A percentile compares a stretch with the other conserved stretches of the same genome.
Evolutionary conservation across 2,329 filamentous ascomycete genomes (phyloP).

Genomic region (Apiospora sp.): DNA sequence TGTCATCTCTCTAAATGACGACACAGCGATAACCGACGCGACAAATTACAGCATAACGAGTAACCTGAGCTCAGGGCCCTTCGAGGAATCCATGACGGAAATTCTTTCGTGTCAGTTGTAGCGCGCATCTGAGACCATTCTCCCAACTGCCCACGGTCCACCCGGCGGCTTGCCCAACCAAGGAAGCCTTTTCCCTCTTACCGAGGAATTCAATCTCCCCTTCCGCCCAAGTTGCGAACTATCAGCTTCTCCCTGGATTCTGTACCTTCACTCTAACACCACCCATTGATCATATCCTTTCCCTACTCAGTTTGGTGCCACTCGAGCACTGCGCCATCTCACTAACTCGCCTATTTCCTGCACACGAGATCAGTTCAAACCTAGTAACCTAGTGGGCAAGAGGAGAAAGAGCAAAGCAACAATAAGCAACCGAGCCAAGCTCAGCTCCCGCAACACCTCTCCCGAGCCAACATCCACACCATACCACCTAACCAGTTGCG

Average conservation of each 20-base stretch:
- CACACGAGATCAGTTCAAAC: constrained; percentile 10
- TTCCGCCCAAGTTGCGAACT: constrained; percentile 8
- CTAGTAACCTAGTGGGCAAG: neutral
- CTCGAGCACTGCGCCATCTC: neutral
- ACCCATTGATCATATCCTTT: neutral
- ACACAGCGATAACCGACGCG: neutral
- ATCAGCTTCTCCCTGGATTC: constrained; percentile 1
- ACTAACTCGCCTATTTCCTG: constrained; percentile 2
- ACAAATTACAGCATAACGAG: neutral
- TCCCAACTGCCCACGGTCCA: constrained; percentile 1
- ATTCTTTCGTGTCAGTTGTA: neutral
- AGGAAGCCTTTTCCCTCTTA: neutral
- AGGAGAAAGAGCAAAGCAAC: neutral
- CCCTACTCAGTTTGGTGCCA: constrained; percentile 1
- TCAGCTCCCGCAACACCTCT: neutral
- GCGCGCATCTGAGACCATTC: neutral
- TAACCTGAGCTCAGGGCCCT: neutral
- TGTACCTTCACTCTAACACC: neutral
- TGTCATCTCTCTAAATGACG: constrained; percentile 14
- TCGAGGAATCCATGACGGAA: neutral
- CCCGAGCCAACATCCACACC: constrained; percentile 6
- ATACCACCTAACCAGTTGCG: neutral
- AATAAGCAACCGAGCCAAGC: neutral
- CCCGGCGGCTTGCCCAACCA: neutral
- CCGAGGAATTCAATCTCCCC: constrained; percentile 9